These are phyloP conservation scores for Ophiostoma sp. DNA, from an alignment of 2,329 filamentous ascomycete species.

Conservation along the genomic window DNA sequence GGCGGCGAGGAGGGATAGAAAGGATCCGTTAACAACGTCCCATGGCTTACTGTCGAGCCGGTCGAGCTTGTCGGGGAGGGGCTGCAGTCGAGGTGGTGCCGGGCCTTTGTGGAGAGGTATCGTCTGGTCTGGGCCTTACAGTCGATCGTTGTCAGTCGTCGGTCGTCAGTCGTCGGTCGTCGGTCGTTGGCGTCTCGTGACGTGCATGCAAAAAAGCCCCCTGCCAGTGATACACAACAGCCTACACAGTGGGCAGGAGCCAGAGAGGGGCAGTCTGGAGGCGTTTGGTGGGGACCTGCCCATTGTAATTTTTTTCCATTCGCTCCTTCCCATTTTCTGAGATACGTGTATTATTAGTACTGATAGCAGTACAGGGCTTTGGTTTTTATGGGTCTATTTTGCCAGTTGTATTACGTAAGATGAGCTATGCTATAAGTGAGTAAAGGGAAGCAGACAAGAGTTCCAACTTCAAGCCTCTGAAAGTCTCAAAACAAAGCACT, in stretches of 20 bases:
- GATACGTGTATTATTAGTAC: conserved; percentile 2
- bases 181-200: conserved; percentile 8
- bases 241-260: not conserved
- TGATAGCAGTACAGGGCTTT: not conserved
- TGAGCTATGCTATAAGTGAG: not conserved
- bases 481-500: not conserved
- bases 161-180: not conserved
- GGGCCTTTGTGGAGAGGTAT: not conserved
- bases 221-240: conserved; percentile 7
- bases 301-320: conserved; percentile 14
- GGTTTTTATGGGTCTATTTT: not conserved
- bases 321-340: conserved; percentile 5
- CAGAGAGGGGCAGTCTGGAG: conserved; percentile 13
- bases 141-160: not conserved
- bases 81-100: not conserved
- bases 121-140: not conserved
- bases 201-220: conserved; percentile 11
- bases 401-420: not conserved
- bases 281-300: conserved; percentile 7
- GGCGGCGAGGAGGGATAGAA: not conserved
- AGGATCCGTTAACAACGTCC: conserved; percentile 1
- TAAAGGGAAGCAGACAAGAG: not conserved
- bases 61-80: not conserved
- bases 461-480: not conserved
- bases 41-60: conserved; percentile 10